These are phyloP conservation scores for Annulohypoxylon maeteangense DNA, from an alignment of 495 filamentous ascomycete species.

Conservation along the genomic window DNA sequence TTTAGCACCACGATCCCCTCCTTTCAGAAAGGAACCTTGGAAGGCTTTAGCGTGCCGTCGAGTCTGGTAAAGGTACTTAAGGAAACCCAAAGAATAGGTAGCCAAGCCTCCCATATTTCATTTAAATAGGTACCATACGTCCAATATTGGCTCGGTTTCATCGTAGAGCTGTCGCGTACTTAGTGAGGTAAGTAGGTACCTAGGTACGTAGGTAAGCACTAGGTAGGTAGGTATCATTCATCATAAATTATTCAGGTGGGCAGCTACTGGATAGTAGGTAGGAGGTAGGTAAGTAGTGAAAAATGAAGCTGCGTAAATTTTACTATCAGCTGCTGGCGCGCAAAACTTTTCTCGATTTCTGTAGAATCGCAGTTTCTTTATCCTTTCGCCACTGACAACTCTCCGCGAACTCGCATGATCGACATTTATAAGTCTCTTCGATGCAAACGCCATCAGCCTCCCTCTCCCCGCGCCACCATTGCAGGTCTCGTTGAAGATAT, in stretches of 20 bases:
- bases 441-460: conserved; percentile 82
- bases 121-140: too few species aligned
- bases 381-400: conserved; percentile 63
- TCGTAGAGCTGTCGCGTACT: not conserved
- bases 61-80: too few species aligned
- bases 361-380: conserved; percentile 48
- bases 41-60: too few species aligned
- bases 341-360: conserved; percentile 28
- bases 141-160: not conserved
- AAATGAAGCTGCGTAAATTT: not conserved
- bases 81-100: too few species aligned
- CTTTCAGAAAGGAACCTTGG: not conserved
- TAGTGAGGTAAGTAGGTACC: not conserved
- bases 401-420: conserved; percentile 65
- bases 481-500: conserved; percentile 76
- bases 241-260: too few species aligned
- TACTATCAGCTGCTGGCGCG: not conserved
- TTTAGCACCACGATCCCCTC: not conserved
- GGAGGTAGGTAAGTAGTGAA: too few species aligned
- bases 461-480: conserved; percentile 88
- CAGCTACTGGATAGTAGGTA: too few species aligned
- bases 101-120: too few species aligned
- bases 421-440: conserved; percentile 92
- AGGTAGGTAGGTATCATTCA: too few species aligned
- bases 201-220: too few species aligned